Base-by-base conservation (phyloP, 805 yeast species). In the Teunomyces kruisii region DNA sequence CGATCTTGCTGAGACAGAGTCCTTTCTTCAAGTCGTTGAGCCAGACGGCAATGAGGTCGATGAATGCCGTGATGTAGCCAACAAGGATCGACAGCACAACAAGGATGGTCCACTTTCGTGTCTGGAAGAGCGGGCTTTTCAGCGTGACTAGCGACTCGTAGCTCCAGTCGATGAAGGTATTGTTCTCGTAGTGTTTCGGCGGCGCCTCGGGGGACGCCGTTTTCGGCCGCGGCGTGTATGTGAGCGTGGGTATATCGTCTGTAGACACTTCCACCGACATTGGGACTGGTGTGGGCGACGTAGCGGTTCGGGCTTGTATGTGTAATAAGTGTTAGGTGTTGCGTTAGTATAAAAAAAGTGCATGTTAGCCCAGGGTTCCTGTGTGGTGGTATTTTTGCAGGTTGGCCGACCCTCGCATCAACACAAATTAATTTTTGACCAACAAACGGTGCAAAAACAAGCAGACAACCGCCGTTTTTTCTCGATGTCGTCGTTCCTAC, bases 11-110 rank as follows among this genome's bases (percentile, higher is more conserved):
- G 8, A 65, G 51, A 51, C 88, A 82, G 6, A 74, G 51, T 0
- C 87, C 87, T 46, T 70, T 74, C 42, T 76, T 75, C 37, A 78
- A 46, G 50, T 80, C 85, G 45, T 78, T 72, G 37, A 81, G 60
- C 70, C 75, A 70, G 17, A 71, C 76, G 1, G 82, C 68, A 0
- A 67, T 49, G 50, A 78, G 70, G 50, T 82, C 84, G 17, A 81
- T 65, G 14, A 68, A 48, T 0, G 80, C 67, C 0, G 85, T 72
- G 3, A 73, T 50, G 22, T 75, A 63, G 0, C 86, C 85, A 39
- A 78, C 68, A 0, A 65, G 14, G 1, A 80, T 50, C 4, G 84
- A 74, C 42, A 76, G 67, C 0, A 65, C 48, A 0, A 78, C 61
- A 8, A 82, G 56, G 0, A 76, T 70, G 3, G 72, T 38, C 84